Evolutionary conservation across 768 basidiomycete genomes (phyloP), one percentile per base, ranked within the genome.

Genomic region (Cystobasidium onofrii): DNA sequence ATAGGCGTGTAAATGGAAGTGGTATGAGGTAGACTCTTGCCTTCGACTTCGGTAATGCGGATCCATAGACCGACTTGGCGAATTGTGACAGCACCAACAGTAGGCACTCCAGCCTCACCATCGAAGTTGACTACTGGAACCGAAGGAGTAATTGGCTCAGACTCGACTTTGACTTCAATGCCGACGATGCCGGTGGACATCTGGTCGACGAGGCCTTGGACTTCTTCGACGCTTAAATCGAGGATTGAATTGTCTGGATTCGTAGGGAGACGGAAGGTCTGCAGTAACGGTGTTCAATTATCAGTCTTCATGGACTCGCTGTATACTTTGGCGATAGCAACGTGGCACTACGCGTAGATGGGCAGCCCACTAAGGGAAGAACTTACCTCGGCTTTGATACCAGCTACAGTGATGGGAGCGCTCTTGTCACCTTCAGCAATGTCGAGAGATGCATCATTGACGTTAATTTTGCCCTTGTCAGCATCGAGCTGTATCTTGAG

Each of bases 31-130:
- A 71, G 25, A 29, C 9, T 36, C 55, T 71, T 36, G 9, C 69
- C 69, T 60, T 71, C 69, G 15, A 71, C 43, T 36, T 71, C 69
- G 41, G 55, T 71, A 31, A 71, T 61, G 10, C 69, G 69, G 69
- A 71, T 71, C 69, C 69, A 71, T 12, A 71, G 34, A n/a, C 69
- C 69, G n/a, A 71, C 69, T 60, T 61, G 50, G 12, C 69, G 52
- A 54, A 71, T 44, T 2, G 69, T 34, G 31, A 71, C 36, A 18
- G 69, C 50, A 4, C 31, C 31, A 55, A 33, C 39, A 9, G 52
- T 9, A 12, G 50, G 36, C 1, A 9, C n/a, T 3, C 31, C 65
- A 29, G 46, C 44, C 18, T 36, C 65, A 17, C 46, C 46, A 12
- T 44, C 34, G 23, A 31, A 43, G 15, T 41, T 23, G n/a, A 44